Conservation (phyloP, 202 grass and related monocot genomes). For the Tripidium arundinaceum region DNA sequence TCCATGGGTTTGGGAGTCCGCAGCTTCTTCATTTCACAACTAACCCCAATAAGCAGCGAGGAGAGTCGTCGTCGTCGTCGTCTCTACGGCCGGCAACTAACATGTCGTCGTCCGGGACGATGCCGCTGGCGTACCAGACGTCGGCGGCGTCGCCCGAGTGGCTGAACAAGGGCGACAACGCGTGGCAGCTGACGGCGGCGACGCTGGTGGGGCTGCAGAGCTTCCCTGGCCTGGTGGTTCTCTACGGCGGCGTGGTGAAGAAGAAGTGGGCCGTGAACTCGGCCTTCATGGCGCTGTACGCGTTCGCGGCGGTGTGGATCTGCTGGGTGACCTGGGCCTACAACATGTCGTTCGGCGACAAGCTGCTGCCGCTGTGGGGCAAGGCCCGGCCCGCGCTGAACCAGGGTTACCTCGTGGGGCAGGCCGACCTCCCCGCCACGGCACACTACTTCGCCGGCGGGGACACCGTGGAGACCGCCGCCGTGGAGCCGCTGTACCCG, state of each 20-base stretch:
- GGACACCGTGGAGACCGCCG: not conserved
- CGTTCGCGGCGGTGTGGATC: constrained; percentile 61
- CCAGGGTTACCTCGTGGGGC: constrained; percentile 38
- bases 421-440: constrained; percentile 31
- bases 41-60: not conserved
- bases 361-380: constrained; percentile 56
- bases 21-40: not conserved
- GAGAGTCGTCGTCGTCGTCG: not conserved
- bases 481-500: constrained; percentile 19
- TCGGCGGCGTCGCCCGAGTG: constrained; percentile 34
- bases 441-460: constrained; percentile 32
- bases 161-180: constrained; percentile 60
- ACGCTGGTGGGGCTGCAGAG: constrained; percentile 60
- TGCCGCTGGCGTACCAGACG: constrained; percentile 34
- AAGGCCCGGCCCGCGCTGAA: constrained; percentile 50
- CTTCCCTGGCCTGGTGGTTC: constrained; percentile 56
- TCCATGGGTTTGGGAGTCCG: not conserved
- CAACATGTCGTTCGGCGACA: constrained; percentile 66
- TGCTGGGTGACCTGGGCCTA: constrained; percentile 68
- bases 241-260: constrained; percentile 74
- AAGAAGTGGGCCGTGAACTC: constrained; percentile 81
- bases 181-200: constrained; percentile 52
- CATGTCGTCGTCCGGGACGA: constrained; percentile 19
- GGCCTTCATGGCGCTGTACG: constrained; percentile 75
- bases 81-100: not conserved